These are phyloP conservation scores for Zymoseptoria ardabiliae DNA, from an alignment of 2,329 filamentous ascomycete species.

Conservation along the genomic window DNA sequence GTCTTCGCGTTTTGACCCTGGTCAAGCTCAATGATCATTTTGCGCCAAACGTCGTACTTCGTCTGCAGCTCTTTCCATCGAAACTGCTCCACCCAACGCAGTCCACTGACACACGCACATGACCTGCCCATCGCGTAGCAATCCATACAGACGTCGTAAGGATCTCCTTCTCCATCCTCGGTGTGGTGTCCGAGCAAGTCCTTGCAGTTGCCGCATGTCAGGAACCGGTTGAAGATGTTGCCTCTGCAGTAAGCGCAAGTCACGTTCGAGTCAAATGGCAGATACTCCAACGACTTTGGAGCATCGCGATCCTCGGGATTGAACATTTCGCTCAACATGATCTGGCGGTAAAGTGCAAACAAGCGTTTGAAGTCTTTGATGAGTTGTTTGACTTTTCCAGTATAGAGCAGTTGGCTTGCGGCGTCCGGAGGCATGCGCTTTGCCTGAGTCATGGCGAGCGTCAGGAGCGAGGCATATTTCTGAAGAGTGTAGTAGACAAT, in stretches of 20 bases:
- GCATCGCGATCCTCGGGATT: constrained; percentile 50
- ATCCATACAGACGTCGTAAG: constrained; percentile 96
- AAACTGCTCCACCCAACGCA: constrained; percentile 92
- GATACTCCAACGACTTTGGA: constrained; percentile 62
- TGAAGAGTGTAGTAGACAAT: constrained; percentile 82
- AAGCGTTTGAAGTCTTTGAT: constrained; percentile 74
- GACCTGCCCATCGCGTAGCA: constrained; percentile 97
- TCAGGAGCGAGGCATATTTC: constrained; percentile 61
- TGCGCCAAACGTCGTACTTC: constrained; percentile 77
- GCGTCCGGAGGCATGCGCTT: constrained; percentile 31
- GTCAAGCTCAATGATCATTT: constrained; percentile 66
- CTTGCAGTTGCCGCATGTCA: constrained; percentile 83
- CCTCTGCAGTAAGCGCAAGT: constrained; percentile 93
- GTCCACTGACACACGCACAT: constrained; percentile 76
- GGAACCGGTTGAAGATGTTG: constrained; percentile 94
- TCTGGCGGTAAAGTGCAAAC: constrained; percentile 67
- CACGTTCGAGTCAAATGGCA: constrained; percentile 82
- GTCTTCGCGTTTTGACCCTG: constrained; percentile 58
- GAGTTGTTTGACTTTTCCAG: constrained; percentile 59
- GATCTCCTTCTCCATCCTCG: constrained; percentile 59
- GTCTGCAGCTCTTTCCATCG: constrained; percentile 68
- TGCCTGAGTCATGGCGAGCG: constrained; percentile 49
- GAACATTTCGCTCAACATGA: constrained; percentile 83
- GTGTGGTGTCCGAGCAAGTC: constrained; percentile 54
- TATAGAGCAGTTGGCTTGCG: constrained; percentile 27